Evolutionary conservation across 2,329 filamentous ascomycete species (phyloP), one percentile per base, ranked within the genome.

Genomic region (Diaporthe ampelina): DNA sequence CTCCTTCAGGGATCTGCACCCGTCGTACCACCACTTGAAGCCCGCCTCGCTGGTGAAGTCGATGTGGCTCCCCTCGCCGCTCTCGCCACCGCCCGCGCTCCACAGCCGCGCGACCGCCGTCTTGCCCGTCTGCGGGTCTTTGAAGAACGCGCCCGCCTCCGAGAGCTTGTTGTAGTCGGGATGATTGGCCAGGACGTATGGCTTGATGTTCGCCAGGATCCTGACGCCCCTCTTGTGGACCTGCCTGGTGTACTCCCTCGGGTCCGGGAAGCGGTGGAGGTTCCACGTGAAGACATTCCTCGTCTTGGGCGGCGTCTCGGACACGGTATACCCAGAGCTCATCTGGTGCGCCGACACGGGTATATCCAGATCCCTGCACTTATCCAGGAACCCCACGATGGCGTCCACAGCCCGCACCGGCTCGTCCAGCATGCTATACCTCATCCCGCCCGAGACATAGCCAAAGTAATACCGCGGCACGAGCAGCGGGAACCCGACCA

Each of bases 281-380:
- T 94, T 94, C 93, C 93, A 95, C 0, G 91, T 92, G 78, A 93
- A 92, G 4, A 92, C 91, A 76, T 92, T 94, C 73, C 93, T 85
- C 0, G 92, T 93, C 82, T 93, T 93, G 1, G 93, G 92, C 72
- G 90, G 88, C 0, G 84, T 86, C 77, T 93, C 91, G 0, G 92
- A 88, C 4, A 94, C 89, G 0, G 92, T 94, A 79, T 94, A 94
- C 0, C 93, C 93, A 0, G 91, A 93, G 32, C 89, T 92, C 91
- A 94, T 92, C 79, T 94, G 92, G 79, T 93, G 92, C 0, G 90
- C 92, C 0, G 91, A 93, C 78, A 91, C 93, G 2, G 92, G 92
- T 67, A 94, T 94, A 37, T 90, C 91, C 76, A 94, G 85, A 77
- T 90, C 84, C 80, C 90, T 89, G 77, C 92, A 85, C 79, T 91